Evolutionary conservation across 441 rosid genomes (phyloP).

Genomic region (Erodium chrysanthum): DNA sequence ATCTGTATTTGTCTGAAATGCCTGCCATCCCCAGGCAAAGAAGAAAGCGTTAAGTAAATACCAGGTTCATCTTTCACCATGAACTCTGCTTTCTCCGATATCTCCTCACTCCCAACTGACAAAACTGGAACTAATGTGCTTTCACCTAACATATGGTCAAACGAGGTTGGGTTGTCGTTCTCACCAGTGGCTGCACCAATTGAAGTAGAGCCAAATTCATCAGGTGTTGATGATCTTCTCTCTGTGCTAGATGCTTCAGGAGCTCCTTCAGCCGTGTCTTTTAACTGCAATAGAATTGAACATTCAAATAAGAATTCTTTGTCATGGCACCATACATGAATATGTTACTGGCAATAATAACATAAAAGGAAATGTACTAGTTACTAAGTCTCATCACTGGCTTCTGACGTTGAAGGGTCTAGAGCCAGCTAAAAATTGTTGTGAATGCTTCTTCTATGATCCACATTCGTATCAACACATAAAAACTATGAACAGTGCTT

Average conservation of each 20-base stretch:
- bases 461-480: neutral
- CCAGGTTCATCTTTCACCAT: constrained; percentile 96
- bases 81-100: constrained; percentile 56
- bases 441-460: neutral
- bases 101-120: constrained; percentile 43
- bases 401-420: neutral
- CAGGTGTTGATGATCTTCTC: constrained; percentile 39
- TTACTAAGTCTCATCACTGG: neutral
- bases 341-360: neutral
- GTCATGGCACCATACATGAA: neutral
- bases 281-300: constrained; percentile 36
- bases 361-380: neutral
- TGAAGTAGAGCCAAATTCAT: constrained; percentile 40
- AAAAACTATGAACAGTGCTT: neutral
- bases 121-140: neutral
- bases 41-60: constrained; percentile 75
- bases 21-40: constrained; percentile 65
- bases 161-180: neutral
- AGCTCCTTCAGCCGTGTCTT: constrained; percentile 81
- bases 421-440: neutral
- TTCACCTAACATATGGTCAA: neutral
- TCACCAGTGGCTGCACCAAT: constrained; percentile 40
- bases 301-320: constrained; percentile 10
- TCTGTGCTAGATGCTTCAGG: constrained; percentile 52
- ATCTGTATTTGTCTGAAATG: constrained; percentile 90